phyloP scores from a whole-genome alignment of 306 rosid species.

The Fragaria vesca region DNA sequence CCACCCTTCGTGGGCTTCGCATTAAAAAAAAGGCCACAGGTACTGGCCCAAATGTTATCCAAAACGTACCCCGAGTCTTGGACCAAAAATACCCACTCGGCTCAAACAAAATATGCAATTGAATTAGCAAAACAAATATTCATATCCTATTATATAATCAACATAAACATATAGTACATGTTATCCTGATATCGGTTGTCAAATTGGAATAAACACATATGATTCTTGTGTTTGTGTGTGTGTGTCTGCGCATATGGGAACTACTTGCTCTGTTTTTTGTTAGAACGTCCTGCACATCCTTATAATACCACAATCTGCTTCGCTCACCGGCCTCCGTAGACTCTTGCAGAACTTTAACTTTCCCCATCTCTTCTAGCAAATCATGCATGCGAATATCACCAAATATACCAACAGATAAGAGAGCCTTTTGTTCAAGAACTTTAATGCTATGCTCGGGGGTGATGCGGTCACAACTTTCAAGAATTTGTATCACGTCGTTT shows the following conservation, averaged over 20 bases:
- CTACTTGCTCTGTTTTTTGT: not conserved
- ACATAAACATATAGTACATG: too few species aligned
- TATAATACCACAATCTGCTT: conserved; percentile 24
- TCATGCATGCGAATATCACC: conserved; percentile 37
- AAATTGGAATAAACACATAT: too few species aligned
- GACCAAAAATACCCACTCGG: too few species aligned
- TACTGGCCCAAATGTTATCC: too few species aligned
- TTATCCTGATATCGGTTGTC: too few species aligned
- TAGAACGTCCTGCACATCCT: not conserved
- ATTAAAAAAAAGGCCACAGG: too few species aligned
- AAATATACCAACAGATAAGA: not conserved
- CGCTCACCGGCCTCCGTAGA: conserved; percentile 20
- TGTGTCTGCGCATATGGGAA: not conserved
- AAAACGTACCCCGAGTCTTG: too few species aligned
- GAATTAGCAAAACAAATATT: conserved; percentile 5
- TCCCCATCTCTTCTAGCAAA: conserved; percentile 38
- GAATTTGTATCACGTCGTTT: too few species aligned
- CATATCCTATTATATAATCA: too few species aligned
- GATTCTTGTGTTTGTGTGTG: too few species aligned
- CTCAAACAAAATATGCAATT: conserved; percentile 1
- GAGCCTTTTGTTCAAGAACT: not conserved
- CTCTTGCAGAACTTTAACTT: conserved; percentile 23
- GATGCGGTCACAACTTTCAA: not conserved
- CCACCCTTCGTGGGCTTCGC: too few species aligned
- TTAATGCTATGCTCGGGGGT: not conserved